Conservation (phyloP, 2,329 filamentous ascomycete species). For the Xylogone sp. region DNA sequence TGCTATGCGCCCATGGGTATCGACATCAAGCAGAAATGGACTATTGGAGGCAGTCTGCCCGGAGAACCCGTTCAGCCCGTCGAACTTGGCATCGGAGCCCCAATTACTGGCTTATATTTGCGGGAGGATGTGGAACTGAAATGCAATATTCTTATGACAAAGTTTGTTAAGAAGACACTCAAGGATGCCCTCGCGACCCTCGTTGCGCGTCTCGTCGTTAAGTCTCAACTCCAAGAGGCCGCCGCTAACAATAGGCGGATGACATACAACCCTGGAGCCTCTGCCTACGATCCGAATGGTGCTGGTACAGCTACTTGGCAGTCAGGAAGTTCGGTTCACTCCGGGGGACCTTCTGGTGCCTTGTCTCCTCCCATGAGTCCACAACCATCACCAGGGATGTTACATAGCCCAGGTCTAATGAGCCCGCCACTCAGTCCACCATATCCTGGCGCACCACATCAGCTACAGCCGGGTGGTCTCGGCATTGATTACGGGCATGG, state of each 20-base stretch:
- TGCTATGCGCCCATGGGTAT: constrained; percentile 78
- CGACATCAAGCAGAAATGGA: constrained; percentile 75
- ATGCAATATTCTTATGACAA: constrained; percentile 70
- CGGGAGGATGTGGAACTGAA: constrained; percentile 78
- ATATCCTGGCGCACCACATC: neutral
- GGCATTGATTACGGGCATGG: neutral
- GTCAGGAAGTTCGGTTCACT: neutral
- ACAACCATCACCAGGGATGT: neutral
- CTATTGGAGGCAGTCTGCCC: constrained; percentile 64
- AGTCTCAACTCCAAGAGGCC: constrained; percentile 35
- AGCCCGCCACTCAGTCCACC: neutral
- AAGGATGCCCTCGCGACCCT: constrained; percentile 71
- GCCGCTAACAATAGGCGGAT: constrained; percentile 17
- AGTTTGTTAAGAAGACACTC: constrained; percentile 77
- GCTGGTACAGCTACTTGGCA: neutral
- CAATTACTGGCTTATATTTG: constrained; percentile 68
- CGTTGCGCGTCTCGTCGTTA: constrained; percentile 57
- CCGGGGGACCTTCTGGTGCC: neutral
- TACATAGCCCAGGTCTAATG: too few species aligned
- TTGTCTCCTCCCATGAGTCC: neutral
- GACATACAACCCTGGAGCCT: neutral
- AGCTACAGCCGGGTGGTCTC: neutral
- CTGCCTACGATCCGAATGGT: neutral
- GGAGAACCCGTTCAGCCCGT: constrained; percentile 62
- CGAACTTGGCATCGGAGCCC: constrained; percentile 64